phyloP scores from a whole-genome alignment of 2,329 filamentous ascomycete species.

The Lecanicillium sp. region DNA sequence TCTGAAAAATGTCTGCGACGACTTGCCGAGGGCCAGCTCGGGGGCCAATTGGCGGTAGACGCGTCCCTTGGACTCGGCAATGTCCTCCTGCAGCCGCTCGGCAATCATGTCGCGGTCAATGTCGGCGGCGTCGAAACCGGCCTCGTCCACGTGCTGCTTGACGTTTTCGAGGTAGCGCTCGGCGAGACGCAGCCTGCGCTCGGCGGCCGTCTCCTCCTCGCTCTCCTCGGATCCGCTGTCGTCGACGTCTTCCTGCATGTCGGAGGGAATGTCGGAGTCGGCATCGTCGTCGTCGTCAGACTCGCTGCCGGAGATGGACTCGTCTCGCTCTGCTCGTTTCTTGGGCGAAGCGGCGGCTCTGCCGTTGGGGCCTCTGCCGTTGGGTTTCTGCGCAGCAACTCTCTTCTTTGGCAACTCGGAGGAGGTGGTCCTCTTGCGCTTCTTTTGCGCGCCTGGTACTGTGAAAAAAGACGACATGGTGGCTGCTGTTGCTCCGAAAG shows the following conservation, averaged over 20 bases:
- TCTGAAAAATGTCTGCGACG: conserved; percentile 66
- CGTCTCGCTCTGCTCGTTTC: conserved; percentile 49
- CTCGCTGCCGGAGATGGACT: conserved; percentile 85
- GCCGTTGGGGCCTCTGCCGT: conserved; percentile 21
- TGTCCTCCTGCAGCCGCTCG: conserved; percentile 83
- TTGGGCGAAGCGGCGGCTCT: conserved; percentile 34
- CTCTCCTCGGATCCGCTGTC: conserved; percentile 46
- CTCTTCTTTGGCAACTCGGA: conserved; percentile 55
- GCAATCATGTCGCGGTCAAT: conserved; percentile 91
- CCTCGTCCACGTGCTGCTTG: conserved; percentile 71
- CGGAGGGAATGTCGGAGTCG: conserved; percentile 35
- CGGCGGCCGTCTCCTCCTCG: conserved; percentile 81
- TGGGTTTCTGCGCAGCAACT: conserved; percentile 41
- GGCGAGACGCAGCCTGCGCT: conserved; percentile 78
- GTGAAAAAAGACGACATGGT: conserved; percentile 96
- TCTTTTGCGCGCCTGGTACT: conserved; percentile 76
- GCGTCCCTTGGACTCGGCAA: conserved; percentile 83
- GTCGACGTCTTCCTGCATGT: conserved; percentile 39
- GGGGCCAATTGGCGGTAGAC: conserved; percentile 76
- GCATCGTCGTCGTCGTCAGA: conserved; percentile 67
- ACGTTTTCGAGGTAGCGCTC: conserved; percentile 92
- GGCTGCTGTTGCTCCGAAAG: conserved; percentile 15
- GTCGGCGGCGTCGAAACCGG: conserved; percentile 86
- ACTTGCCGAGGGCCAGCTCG: conserved; percentile 62
- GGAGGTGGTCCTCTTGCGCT: conserved; percentile 68